These are phyloP conservation scores for Combretum micranthum DNA, from an alignment of 345 rosid species.

Conservation along the genomic window DNA sequence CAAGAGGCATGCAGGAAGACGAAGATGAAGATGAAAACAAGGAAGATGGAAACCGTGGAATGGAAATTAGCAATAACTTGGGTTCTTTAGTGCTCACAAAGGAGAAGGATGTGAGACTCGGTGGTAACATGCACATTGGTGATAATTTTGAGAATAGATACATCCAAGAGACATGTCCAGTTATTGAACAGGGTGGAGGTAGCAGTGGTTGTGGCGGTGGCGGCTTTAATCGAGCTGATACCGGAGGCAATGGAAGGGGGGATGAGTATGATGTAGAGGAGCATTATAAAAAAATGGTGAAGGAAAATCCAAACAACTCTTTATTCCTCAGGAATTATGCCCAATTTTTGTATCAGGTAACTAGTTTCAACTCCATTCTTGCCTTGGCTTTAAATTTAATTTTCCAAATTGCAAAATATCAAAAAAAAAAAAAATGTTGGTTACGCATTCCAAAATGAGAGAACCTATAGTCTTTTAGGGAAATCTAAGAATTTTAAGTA, in stretches of 20 bases:
- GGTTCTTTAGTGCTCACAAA: not conserved
- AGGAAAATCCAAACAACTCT: constrained; percentile 48
- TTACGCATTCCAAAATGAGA: no score
- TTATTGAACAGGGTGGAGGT: constrained; percentile 29
- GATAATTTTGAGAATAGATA: constrained; percentile 13
- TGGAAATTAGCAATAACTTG: not conserved
- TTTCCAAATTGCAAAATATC: no score
- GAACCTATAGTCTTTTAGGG: no score
- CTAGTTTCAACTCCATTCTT: not conserved
- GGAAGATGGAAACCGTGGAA: constrained; percentile 8
- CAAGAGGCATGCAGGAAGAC: constrained; percentile 13
- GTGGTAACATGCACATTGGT: constrained; percentile 7
- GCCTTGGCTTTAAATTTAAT: not conserved
- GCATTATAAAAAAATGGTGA: constrained; percentile 46
- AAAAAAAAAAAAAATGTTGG: no score
- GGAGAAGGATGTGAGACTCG: not conserved
- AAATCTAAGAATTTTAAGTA: no score
- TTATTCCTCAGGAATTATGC: constrained; percentile 57
- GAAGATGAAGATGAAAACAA: constrained; percentile 15
- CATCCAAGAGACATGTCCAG: constrained; percentile 30
- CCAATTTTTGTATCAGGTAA: constrained; percentile 43
- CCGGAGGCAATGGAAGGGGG: constrained; percentile 23
- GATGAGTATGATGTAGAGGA: constrained; percentile 32
- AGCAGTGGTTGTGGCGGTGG: constrained; percentile 11
- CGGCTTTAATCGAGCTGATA: constrained; percentile 14